phyloP scores from a whole-genome alignment of 805 yeast species.

The Peterozyma toletana region DNA sequence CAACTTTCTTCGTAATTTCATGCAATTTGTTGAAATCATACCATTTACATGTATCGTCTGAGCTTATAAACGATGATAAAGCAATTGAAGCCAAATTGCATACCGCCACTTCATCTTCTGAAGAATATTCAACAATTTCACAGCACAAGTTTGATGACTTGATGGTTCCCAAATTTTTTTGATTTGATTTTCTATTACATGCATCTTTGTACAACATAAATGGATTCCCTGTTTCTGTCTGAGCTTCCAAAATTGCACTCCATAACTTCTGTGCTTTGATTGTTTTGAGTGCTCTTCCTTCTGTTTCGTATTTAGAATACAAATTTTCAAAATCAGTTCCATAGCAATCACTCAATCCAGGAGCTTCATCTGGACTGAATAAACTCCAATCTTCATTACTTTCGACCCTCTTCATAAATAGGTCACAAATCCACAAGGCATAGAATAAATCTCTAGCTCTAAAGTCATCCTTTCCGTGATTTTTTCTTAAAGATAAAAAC shows the following conservation, averaged over 20 bases:
- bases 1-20: constrained; percentile 44
- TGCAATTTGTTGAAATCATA: constrained; percentile 51
- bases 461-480: constrained; percentile 58
- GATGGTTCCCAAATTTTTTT: constrained; percentile 52
- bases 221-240: constrained; percentile 61
- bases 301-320: constrained; percentile 44
- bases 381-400: constrained; percentile 48
- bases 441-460: constrained; percentile 59
- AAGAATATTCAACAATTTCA: constrained; percentile 55
- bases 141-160: constrained; percentile 58
- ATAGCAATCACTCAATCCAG: constrained; percentile 46
- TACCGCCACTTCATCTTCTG: constrained; percentile 53
- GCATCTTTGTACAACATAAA: constrained; percentile 61
- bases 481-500: constrained; percentile 51
- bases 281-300: constrained; percentile 40
- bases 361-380: constrained; percentile 54
- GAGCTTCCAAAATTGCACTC: constrained; percentile 55
- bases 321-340: constrained; percentile 49
- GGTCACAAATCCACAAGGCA: constrained; percentile 57
- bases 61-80: constrained; percentile 47
- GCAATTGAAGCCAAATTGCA: constrained; percentile 58
- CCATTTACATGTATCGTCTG: constrained; percentile 32
- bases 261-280: constrained; percentile 55
- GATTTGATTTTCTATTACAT: constrained; percentile 51
- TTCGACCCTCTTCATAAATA: constrained; percentile 57